These are phyloP conservation scores for Termitomyces eurrhizus DNA, from an alignment of 768 basidiomycete species.

Conservation along the genomic window DNA sequence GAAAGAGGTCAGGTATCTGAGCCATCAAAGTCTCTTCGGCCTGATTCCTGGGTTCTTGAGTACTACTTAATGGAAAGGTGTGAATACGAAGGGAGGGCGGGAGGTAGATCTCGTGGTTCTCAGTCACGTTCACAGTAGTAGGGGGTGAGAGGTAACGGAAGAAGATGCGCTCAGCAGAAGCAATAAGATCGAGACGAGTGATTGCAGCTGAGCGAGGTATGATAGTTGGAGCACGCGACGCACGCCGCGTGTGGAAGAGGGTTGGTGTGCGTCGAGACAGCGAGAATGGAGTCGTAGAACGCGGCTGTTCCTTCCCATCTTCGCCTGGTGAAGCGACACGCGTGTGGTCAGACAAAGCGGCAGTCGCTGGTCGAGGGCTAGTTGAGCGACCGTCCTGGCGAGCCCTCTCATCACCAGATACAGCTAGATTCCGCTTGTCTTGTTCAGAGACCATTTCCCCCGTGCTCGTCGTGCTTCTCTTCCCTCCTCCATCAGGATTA, in stretches of 20 bases:
- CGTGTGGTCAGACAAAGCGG: slow-evolving; percentile 38
- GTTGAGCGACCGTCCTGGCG: slow-evolving; percentile 47
- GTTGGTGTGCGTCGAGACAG: slow-evolving; percentile 72
- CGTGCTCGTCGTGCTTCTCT: slow-evolving; percentile 83
- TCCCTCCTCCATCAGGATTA: slow-evolving; percentile 50
- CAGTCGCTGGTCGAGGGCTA: slow-evolving; percentile 51
- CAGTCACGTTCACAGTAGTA: slow-evolving; percentile 69
- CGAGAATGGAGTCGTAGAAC: slow-evolving; percentile 79
- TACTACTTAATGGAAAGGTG: slow-evolving; percentile 79
- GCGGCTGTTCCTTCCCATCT: slow-evolving; percentile 38
- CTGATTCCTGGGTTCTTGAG: slow-evolving; percentile 65
- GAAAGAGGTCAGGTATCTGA: slow-evolving; percentile 94
- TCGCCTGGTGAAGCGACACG: slow-evolving; percentile 45
- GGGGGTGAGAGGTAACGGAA: slow-evolving; percentile 88
- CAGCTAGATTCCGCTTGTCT: slow-evolving; percentile 63
- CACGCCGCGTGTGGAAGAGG: slow-evolving; percentile 70
- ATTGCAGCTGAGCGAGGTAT: slow-evolving; percentile 92
- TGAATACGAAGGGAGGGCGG: slow-evolving; percentile 91
- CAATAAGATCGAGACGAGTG: slow-evolving; percentile 83
- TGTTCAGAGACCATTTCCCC: slow-evolving; percentile 64
- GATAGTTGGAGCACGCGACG: slow-evolving; percentile 88
- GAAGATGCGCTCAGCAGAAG: slow-evolving; percentile 94
- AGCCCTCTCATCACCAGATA: slow-evolving; percentile 45
- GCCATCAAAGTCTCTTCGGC: slow-evolving; percentile 76
- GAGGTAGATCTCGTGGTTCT: slow-evolving; percentile 97